phyloP scores from a whole-genome alignment of 345 rosid species.

The Trapa bicornis region DNA sequence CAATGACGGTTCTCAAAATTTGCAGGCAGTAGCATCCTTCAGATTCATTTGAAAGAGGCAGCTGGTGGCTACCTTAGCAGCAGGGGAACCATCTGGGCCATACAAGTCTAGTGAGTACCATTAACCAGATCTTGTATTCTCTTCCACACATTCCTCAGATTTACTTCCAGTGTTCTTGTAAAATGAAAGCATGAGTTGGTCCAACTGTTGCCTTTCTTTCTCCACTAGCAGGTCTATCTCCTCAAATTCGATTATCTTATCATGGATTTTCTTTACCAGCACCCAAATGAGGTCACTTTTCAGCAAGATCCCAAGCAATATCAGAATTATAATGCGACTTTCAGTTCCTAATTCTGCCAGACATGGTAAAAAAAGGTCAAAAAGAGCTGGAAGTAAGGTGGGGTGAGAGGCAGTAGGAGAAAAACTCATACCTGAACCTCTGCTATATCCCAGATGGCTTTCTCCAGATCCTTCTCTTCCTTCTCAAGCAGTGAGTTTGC shows the following conservation, averaged over 20 bases:
- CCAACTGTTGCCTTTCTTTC: conserved; percentile 70
- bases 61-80: no score
- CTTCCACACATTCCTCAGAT: conserved; percentile 23
- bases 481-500: conserved; percentile 46
- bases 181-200: conserved; percentile 46
- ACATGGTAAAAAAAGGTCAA: neutral
- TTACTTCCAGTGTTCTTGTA: conserved; percentile 26
- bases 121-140: conserved; percentile 20
- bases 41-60: neutral
- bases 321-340: neutral
- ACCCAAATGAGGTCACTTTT: neutral
- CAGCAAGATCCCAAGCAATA: neutral
- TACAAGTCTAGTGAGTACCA: neutral
- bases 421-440: conserved; percentile 51
- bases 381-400: neutral
- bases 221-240: conserved; percentile 73
- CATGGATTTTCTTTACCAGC: conserved; percentile 70
- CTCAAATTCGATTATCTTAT: conserved; percentile 55
- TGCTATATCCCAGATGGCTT: conserved; percentile 34
- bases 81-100: no score
- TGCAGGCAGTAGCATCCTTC: conserved; percentile 73
- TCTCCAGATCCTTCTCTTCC: conserved; percentile 59
- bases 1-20: neutral
- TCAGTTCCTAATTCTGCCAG: neutral
- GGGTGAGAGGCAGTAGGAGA: neutral